A percentile compares a stretch with the other conserved stretches of the same genome.
phyloP scores from a whole-genome alignment of 768 basidiomycete species.

The Lepiota venenata region DNA sequence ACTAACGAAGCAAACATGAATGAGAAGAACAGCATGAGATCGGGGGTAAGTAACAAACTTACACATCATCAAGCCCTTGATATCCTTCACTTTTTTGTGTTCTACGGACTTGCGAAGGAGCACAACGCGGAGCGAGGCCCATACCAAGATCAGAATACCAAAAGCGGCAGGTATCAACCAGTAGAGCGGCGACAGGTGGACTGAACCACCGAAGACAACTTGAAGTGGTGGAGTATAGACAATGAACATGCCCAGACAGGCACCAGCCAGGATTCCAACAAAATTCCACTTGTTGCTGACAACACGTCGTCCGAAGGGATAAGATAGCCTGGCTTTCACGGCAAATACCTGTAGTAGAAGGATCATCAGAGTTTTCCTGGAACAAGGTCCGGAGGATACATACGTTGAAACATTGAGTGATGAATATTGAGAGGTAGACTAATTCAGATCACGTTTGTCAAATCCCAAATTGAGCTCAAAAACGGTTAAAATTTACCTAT shows the following conservation, averaged over 20 bases:
- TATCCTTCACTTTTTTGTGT: constrained; percentile 55
- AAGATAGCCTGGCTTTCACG: constrained; percentile 59
- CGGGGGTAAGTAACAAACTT: constrained; percentile 24
- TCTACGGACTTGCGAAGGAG: constrained; percentile 54
- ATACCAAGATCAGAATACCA: constrained; percentile 50
- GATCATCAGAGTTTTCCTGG: background rate
- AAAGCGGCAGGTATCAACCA: constrained; percentile 67
- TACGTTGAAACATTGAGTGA: constrained; percentile 68
- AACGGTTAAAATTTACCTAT: constrained; percentile 36
- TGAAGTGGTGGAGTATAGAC: constrained; percentile 68
- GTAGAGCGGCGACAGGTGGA: constrained; percentile 56
- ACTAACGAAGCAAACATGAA: constrained; percentile 28
- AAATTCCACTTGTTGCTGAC: constrained; percentile 65
- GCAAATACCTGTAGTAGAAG: constrained; percentile 47
- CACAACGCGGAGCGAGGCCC: constrained; percentile 58
- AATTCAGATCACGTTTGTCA: background rate
- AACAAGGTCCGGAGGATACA: constrained; percentile 9
- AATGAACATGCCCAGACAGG: constrained; percentile 62
- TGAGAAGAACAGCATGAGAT: constrained; percentile 11
- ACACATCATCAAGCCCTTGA: constrained; percentile 73
- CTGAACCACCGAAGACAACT: constrained; percentile 63
- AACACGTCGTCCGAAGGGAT: constrained; percentile 58
- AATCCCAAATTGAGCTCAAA: background rate
- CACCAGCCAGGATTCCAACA: constrained; percentile 56
- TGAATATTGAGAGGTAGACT: constrained; percentile 66